A percentile compares a stretch with the other conserved stretches of the same genome.
Conservation (phyloP, 176 grass and related monocot species). For the Cenchrus fungigraminus region DNA sequence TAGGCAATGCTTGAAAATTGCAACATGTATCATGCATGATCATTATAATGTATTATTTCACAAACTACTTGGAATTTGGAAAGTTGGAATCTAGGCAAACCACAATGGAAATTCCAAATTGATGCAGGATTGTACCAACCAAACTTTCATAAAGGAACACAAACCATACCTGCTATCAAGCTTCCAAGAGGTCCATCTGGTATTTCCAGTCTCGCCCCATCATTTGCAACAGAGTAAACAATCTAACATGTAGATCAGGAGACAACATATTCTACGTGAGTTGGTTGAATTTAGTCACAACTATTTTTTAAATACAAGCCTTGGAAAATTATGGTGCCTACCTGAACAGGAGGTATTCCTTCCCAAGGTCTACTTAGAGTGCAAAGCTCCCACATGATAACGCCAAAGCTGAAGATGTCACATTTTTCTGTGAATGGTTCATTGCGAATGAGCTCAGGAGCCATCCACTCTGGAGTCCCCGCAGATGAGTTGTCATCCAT, state of each 20-base stretch:
- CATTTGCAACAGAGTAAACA: slow-evolving; percentile 89
- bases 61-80: not conserved
- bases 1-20: not conserved
- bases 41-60: slow-evolving; percentile 17
- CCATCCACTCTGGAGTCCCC: slow-evolving; percentile 99
- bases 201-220: slow-evolving; percentile 88
- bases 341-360: slow-evolving; percentile 87
- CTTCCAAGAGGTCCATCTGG: slow-evolving; percentile 92
- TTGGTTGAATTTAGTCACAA: slow-evolving; percentile 6
- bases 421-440: slow-evolving; percentile 93
- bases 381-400: slow-evolving; percentile 99
- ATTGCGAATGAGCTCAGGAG: slow-evolving; percentile 94
- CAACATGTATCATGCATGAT: not conserved
- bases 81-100: not conserved
- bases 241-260: slow-evolving; percentile 59
- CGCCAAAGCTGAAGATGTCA: slow-evolving; percentile 95
- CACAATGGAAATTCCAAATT: not conserved
- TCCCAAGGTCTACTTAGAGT: slow-evolving; percentile 91
- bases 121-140: slow-evolving; percentile 1
- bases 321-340: slow-evolving; percentile 40
- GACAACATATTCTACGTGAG: slow-evolving; percentile 12
- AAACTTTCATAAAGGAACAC: slow-evolving; percentile 27
- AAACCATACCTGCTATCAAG: slow-evolving; percentile 77
- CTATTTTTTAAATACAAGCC: not conserved
- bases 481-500: slow-evolving; percentile 85